Percentiles rank a stretch among this genome's conserved stretches.
These are phyloP conservation scores for Colletotrichum theobromicola DNA, from an alignment of 2,329 filamentous ascomycete species.

Conservation along the genomic window DNA sequence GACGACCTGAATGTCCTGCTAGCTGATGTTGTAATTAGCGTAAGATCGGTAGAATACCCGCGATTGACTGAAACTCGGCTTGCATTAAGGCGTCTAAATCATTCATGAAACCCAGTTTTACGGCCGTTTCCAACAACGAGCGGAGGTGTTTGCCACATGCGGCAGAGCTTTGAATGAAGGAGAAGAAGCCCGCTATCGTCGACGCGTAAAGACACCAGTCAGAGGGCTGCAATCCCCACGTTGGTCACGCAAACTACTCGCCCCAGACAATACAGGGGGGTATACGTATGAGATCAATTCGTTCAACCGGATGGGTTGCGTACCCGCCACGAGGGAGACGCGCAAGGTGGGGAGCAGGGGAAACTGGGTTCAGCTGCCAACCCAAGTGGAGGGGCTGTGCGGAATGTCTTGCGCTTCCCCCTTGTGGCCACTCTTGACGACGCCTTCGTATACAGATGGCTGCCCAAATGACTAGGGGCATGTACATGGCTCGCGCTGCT, in stretches of 20 bases:
- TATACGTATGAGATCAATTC: too few relatives aligned
- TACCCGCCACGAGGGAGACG: neutral
- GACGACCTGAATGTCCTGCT: too few relatives aligned
- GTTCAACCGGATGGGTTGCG: neutral
- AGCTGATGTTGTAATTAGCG: too few relatives aligned
- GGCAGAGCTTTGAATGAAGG: neutral
- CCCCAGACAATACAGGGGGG: too few relatives aligned
- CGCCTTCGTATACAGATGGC: neutral
- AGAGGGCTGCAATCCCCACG: neutral
- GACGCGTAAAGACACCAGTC: neutral
- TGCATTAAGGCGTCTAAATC: neutral
- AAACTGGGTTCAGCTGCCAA: too few relatives aligned
- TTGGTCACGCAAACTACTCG: neutral
- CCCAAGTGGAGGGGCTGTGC: too few relatives aligned
- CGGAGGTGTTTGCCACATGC: neutral
- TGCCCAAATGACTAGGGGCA: fast-evolving
- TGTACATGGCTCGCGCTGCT: neutral
- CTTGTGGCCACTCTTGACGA: neutral
- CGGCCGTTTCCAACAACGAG: neutral
- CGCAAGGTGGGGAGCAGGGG: too few relatives aligned
- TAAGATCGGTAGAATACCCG: neutral
- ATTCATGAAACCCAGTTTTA: neutral
- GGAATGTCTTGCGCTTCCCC: neutral
- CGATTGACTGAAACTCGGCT: fast-evolving
- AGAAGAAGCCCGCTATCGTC: neutral